These are phyloP conservation scores for Trapa bicornis DNA, from an alignment of 345 rosid genomes.

Conservation along the genomic window DNA sequence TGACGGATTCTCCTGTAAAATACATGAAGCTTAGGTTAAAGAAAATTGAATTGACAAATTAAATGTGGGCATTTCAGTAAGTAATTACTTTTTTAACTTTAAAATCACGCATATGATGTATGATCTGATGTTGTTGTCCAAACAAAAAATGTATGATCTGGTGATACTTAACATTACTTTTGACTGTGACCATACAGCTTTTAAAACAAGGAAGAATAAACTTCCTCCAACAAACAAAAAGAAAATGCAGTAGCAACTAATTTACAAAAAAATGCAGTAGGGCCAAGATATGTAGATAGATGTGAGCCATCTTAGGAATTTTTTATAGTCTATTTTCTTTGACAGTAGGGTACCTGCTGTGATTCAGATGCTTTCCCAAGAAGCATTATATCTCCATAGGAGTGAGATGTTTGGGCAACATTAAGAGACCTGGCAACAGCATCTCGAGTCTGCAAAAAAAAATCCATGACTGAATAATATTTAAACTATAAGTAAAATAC, in stretches of 20 bases:
- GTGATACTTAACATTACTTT: background rate
- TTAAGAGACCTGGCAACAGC: slow-evolving; percentile 69
- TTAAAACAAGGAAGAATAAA: background rate
- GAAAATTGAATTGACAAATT: background rate
- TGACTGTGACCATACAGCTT: background rate
- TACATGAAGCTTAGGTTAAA: background rate
- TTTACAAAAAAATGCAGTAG: background rate
- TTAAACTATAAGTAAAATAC: background rate
- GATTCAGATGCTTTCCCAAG: slow-evolving; percentile 50
- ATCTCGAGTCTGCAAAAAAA: slow-evolving; percentile 49
- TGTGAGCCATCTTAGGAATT: background rate
- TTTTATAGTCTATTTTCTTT: background rate
- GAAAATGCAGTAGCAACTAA: background rate
- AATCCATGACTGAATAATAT: background rate
- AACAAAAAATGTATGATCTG: too few species aligned
- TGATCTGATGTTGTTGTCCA: too few species aligned
- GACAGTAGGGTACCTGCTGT: slow-evolving; percentile 31
- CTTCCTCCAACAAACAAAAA: background rate
- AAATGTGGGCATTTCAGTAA: too few species aligned
- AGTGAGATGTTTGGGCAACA: slow-evolving; percentile 76
- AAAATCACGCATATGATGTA: too few species aligned
- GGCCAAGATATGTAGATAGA: background rate
- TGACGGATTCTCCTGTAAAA: slow-evolving; percentile 64
- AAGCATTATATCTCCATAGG: slow-evolving; percentile 82
- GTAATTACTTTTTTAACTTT: too few species aligned